Evolutionary conservation across 2,329 filamentous ascomycete species (phyloP).

Genomic region (Thelonectria olida): DNA sequence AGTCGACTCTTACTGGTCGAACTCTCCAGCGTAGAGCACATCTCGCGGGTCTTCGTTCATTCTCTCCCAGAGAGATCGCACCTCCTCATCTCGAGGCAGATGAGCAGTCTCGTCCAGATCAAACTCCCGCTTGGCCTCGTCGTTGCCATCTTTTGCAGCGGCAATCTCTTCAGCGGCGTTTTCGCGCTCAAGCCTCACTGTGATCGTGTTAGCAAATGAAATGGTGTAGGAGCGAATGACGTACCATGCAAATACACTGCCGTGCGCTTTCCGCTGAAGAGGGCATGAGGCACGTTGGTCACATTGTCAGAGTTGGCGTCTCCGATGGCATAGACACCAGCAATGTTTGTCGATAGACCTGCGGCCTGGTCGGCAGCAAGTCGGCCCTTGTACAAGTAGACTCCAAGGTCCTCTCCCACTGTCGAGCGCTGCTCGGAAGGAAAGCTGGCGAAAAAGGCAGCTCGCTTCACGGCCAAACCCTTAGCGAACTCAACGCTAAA

Average conservation of each 20-base stretch:
- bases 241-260: constrained; percentile 67
- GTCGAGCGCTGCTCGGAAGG: constrained; percentile 56
- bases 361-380: constrained; percentile 52
- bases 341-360: constrained; percentile 61
- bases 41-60: constrained; percentile 55
- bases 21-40: constrained; percentile 57
- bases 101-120: constrained; percentile 41
- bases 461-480: constrained; percentile 55
- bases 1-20: constrained; percentile 36
- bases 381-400: constrained; percentile 54
- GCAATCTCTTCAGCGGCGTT: constrained; percentile 47
- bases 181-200: constrained; percentile 55
- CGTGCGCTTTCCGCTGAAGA: constrained; percentile 66
- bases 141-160: constrained; percentile 32
- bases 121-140: constrained; percentile 40
- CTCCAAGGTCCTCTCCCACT: constrained; percentile 57
- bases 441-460: constrained; percentile 63
- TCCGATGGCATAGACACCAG: constrained; percentile 66
- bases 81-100: background rate
- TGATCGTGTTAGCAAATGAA: background rate
- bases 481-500: constrained; percentile 64
- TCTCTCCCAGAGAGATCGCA: constrained; percentile 53
- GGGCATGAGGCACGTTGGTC: constrained; percentile 69
- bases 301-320: constrained; percentile 68
- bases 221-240: constrained; percentile 31